Conservation (phyloP, 345 rosid genomes). For the Acer saccharum region DNA sequence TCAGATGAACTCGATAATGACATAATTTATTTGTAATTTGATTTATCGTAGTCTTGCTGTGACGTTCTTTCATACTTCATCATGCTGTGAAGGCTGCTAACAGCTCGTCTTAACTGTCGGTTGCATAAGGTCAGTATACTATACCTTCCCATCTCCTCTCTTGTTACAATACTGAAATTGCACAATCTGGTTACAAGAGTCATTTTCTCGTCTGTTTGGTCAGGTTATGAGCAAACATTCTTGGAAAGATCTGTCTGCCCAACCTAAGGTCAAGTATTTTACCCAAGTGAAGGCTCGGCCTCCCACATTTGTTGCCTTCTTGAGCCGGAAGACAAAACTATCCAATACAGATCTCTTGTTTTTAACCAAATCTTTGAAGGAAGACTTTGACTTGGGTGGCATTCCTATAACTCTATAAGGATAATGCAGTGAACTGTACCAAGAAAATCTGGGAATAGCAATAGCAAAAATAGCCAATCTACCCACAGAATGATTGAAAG, state of each 20-base stretch:
- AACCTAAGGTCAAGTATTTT: constrained; percentile 90
- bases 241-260: constrained; percentile 86
- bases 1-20: background rate
- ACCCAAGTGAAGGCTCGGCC: constrained; percentile 99
- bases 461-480: too few relatives aligned
- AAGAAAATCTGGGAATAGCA: too few relatives aligned
- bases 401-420: constrained; percentile 61
- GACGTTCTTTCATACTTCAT: background rate
- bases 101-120: constrained; percentile 93
- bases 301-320: constrained; percentile 88
- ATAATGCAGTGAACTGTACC: too few relatives aligned
- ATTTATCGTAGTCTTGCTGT: background rate
- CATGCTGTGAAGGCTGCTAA: constrained; percentile 54
- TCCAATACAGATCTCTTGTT: constrained; percentile 78
- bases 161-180: background rate
- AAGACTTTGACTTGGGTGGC: constrained; percentile 91
- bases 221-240: constrained; percentile 96
- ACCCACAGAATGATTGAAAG: too few relatives aligned
- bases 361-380: constrained; percentile 78
- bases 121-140: constrained; percentile 60
- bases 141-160: background rate
- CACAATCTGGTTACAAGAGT: background rate
- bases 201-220: constrained; percentile 2
- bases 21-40: background rate
- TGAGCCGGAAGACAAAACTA: constrained; percentile 63